These are phyloP conservation scores for Suillus cothurnatus DNA, from an alignment of 768 basidiomycete genomes.

Conservation along the genomic window DNA sequence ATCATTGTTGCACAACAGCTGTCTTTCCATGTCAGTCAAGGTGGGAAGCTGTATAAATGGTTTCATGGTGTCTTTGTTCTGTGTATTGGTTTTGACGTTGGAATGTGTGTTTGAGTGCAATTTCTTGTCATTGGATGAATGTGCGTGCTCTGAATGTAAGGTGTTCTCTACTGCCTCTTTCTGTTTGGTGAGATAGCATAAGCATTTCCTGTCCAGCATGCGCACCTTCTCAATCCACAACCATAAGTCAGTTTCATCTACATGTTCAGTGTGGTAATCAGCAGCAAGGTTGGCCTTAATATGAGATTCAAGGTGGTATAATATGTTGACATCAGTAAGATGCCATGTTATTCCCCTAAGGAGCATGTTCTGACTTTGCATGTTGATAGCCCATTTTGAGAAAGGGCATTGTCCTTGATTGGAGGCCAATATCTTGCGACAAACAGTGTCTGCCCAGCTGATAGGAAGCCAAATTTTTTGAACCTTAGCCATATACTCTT, in stretches of 20 bases:
- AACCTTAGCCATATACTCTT: constrained; percentile 8
- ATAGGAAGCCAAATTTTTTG: constrained; percentile 8
- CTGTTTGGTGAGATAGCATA: not conserved
- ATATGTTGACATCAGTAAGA: not conserved
- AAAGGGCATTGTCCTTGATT: not conserved
- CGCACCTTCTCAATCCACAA: constrained; percentile 6
- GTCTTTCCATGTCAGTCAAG: constrained; percentile 13
- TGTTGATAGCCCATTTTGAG: not conserved
- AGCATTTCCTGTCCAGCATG: constrained; percentile 2
- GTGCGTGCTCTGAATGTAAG: not conserved
- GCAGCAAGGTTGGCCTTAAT: not conserved
- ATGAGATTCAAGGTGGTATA: constrained; percentile 8
- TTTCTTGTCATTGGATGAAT: too few species aligned
- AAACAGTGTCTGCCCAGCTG: constrained; percentile 6
- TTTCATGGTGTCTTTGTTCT: too few species aligned
- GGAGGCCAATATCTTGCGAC: not conserved
- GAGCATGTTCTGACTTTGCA: constrained; percentile 4
- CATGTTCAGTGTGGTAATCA: not conserved
- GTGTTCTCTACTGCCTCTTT: not conserved
- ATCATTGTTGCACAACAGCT: constrained; percentile 16
- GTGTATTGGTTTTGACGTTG: too few species aligned
- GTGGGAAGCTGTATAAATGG: not conserved
- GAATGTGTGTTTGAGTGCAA: too few species aligned
- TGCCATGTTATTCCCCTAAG: not conserved
- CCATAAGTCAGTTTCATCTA: constrained; percentile 1